Conservation (phyloP, 768 basidiomycete genomes). For the Fibroporia radiculosa region DNA sequence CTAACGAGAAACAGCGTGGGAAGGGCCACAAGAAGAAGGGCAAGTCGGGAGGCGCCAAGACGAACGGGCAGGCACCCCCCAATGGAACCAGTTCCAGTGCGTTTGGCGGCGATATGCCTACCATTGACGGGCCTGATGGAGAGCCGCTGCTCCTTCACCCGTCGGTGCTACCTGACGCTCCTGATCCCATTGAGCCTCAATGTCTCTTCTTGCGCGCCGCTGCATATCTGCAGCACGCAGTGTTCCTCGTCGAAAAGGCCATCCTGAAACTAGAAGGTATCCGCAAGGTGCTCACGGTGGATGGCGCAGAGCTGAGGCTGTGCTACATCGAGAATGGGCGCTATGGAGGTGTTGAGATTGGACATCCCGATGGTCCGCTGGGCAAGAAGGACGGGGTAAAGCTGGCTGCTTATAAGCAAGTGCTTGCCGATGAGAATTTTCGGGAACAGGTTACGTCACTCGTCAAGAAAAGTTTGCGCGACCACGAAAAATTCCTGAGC, state of each 20-base stretch:
- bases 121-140: conserved; percentile 39
- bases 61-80: conserved; percentile 60
- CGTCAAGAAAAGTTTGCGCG: conserved; percentile 70
- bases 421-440: conserved; percentile 47
- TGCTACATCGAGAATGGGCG: conserved; percentile 68
- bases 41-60: conserved; percentile 28
- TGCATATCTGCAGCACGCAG: conserved; percentile 73
- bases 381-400: conserved; percentile 54
- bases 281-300: conserved; percentile 45
- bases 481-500: conserved; percentile 76
- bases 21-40: conserved; percentile 46
- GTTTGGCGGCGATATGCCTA: conserved; percentile 28
- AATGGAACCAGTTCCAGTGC: conserved; percentile 48
- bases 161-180: conserved; percentile 68
- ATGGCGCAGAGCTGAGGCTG: conserved; percentile 70
- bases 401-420: conserved; percentile 52
- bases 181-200: conserved; percentile 83
- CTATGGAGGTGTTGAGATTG: conserved; percentile 83
- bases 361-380: conserved; percentile 71
- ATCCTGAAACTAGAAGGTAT: conserved; percentile 68
- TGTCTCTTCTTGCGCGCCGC: conserved; percentile 78
- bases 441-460: conserved; percentile 52
- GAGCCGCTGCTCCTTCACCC: conserved; percentile 56
- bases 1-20: conserved; percentile 28
- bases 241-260: conserved; percentile 65